phyloP scores from a whole-genome alignment of 75 land plant species.

The Sequoia sempervirens region DNA sequence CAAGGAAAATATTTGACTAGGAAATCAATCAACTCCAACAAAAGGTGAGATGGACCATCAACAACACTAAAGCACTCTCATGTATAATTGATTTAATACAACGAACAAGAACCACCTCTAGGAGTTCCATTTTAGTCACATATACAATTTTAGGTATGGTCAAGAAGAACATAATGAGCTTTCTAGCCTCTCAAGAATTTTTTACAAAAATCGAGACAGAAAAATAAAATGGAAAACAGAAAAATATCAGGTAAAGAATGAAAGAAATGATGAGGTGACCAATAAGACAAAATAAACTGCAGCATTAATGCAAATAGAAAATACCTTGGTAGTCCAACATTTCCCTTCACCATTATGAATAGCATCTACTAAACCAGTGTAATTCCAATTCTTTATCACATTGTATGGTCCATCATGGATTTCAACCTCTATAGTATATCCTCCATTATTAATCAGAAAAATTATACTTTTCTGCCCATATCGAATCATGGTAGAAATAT shows the following conservation, averaged over 20 bases:
- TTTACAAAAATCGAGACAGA: background rate
- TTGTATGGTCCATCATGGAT: constrained; percentile 59
- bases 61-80: background rate
- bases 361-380: constrained; percentile 35
- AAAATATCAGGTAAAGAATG: background rate
- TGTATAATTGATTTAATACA: background rate
- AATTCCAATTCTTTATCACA: constrained; percentile 53
- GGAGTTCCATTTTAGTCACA: background rate
- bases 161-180: background rate
- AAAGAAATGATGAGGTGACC: background rate
- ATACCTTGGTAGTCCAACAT: constrained; percentile 46
- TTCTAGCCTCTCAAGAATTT: background rate
- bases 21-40: background rate
- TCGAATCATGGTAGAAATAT: constrained; percentile 44
- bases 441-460: constrained; percentile 52
- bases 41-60: background rate
- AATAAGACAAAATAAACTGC: background rate
- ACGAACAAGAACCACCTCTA: background rate
- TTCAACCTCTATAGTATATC: constrained; percentile 50
- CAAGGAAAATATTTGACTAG: too few species aligned
- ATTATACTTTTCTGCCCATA: constrained; percentile 31
- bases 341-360: constrained; percentile 41
- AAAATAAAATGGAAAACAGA: background rate
- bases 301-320: background rate
- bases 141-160: background rate